These are phyloP conservation scores for Lentinula boryana DNA, from an alignment of 768 basidiomycete species.

Conservation along the genomic window DNA sequence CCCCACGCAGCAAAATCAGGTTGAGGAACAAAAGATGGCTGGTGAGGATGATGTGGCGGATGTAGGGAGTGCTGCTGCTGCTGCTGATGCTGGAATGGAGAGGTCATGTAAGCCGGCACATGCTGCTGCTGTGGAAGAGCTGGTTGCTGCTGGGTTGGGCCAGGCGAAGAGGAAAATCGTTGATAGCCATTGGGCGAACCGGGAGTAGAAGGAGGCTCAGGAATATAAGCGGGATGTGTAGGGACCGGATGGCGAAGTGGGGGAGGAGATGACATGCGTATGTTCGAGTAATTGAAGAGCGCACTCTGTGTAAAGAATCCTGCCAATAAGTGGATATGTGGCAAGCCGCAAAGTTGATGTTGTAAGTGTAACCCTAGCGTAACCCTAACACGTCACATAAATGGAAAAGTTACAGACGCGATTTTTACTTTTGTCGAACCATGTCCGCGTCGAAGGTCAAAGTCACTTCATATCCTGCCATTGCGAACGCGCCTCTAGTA, in stretches of 20 bases:
- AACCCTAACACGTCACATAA: conserved; percentile 2
- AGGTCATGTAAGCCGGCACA: conserved; percentile 39
- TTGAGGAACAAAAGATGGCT: conserved; percentile 20
- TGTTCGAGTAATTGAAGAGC: not conserved
- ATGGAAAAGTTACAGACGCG: not conserved
- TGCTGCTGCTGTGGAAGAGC: conserved; percentile 22
- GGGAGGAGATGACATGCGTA: conserved; percentile 51
- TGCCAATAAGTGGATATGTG: too few species aligned
- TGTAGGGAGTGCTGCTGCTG: conserved; percentile 28
- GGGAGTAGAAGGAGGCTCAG: conserved; percentile 74
- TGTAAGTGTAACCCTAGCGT: not conserved
- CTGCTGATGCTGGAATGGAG: conserved; percentile 49
- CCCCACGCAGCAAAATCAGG: conserved; percentile 71
- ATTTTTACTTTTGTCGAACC: not conserved
- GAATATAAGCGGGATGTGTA: conserved; percentile 82
- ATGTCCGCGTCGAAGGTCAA: conserved; percentile 29
- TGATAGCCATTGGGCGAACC: conserved; percentile 72
- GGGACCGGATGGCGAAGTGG: conserved; percentile 86
- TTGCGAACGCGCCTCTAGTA: conserved; percentile 79
- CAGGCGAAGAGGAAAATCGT: conserved; percentile 61
- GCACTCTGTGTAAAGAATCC: not conserved
- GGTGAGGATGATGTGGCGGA: conserved; percentile 22
- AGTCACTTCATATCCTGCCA: conserved; percentile 65
- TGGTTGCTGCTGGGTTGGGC: conserved; percentile 22
- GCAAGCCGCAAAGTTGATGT: not conserved